Percentiles rank a stretch among this genome's conserved stretches.
Conservation (phyloP, 352 stramenopile genomes). For the Phytophthora fragariae region DNA sequence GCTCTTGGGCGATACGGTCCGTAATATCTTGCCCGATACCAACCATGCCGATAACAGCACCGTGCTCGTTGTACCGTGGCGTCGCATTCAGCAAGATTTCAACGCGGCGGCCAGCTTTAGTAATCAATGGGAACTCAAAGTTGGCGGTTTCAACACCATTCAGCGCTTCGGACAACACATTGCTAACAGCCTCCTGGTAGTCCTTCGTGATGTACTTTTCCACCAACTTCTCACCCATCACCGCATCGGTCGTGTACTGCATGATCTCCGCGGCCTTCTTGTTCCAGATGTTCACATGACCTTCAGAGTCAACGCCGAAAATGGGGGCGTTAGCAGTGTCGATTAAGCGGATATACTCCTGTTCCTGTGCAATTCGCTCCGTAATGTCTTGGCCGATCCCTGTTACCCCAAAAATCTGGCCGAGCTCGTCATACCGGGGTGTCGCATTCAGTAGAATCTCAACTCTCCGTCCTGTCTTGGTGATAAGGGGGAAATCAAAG, state of each 20-base stretch:
- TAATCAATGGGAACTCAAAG: conserved; percentile 21
- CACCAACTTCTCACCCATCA: conserved; percentile 46
- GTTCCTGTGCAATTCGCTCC: conserved; percentile 15
- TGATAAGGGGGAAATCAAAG: conserved; percentile 32
- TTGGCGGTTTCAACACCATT: conserved; percentile 18
- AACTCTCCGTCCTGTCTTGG: conserved; percentile 18
- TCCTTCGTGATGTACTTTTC: conserved; percentile 45
- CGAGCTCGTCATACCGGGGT: conserved; percentile 10
- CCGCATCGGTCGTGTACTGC: conserved; percentile 45
- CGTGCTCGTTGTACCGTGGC: conserved; percentile 43
- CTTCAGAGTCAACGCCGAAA: conserved; percentile 52
- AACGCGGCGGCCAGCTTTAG: conserved; percentile 37
- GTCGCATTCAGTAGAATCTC: conserved; percentile 24
- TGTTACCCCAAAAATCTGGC: conserved; percentile 1
- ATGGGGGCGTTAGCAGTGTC: conserved; percentile 56
- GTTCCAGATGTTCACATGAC: conserved; percentile 63
- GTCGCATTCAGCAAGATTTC: conserved; percentile 59
- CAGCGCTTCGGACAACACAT: conserved; percentile 36
- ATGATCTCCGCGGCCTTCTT: conserved; percentile 48
- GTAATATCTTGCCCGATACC: conserved; percentile 73
- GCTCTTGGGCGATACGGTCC: conserved; percentile 61
- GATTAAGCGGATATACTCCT: conserved; percentile 13
- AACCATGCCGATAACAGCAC: conserved; percentile 55
- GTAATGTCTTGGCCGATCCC: conserved; percentile 22
- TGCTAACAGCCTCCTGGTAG: conserved; percentile 59